Conservation (phyloP, 352 stramenopile species). For the Pilasporangium apinafurcum region DNA sequence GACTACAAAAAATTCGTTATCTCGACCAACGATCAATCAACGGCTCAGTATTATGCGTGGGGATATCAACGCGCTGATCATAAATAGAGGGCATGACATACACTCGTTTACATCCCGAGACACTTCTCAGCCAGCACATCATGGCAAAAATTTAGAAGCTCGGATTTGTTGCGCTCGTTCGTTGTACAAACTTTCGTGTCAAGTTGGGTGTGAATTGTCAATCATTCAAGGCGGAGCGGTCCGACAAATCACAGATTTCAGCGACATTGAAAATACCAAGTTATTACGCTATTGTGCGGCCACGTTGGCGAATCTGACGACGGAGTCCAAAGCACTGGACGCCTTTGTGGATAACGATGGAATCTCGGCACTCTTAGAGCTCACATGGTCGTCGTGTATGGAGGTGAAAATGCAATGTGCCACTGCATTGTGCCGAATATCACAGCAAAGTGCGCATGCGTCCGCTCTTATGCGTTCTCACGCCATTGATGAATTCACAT, state of each 20-base stretch:
- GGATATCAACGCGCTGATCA: constrained; percentile 17
- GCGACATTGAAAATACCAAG: constrained; percentile 46
- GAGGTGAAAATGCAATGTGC: constrained; percentile 64
- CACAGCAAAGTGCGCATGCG: constrained; percentile 22
- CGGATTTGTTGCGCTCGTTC: constrained; percentile 63
- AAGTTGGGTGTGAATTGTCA: constrained; percentile 34
- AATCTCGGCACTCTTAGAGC: constrained; percentile 54
- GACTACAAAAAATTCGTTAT: constrained; percentile 5
- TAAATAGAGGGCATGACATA: constrained; percentile 4
- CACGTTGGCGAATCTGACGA: constrained; percentile 59
- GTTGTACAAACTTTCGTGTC: constrained; percentile 77
- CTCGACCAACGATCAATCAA: too few species aligned
- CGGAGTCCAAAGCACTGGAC: constrained; percentile 22
- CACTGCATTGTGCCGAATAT: constrained; percentile 60
- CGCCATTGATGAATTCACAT: constrained; percentile 58
- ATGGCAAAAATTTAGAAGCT: constrained; percentile 39
- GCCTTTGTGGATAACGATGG: constrained; percentile 49
- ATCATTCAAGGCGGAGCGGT: constrained; percentile 68
- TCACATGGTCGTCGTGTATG: constrained; percentile 59
- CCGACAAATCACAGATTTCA: constrained; percentile 62
- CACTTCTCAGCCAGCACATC: not conserved
- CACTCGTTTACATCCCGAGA: constrained; percentile 2
- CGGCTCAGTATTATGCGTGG: constrained; percentile 28
- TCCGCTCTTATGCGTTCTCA: constrained; percentile 24
- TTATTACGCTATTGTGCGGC: constrained; percentile 57